Conservation (phyloP, 2,329 filamentous ascomycete genomes). For the Xylaria sp. region DNA sequence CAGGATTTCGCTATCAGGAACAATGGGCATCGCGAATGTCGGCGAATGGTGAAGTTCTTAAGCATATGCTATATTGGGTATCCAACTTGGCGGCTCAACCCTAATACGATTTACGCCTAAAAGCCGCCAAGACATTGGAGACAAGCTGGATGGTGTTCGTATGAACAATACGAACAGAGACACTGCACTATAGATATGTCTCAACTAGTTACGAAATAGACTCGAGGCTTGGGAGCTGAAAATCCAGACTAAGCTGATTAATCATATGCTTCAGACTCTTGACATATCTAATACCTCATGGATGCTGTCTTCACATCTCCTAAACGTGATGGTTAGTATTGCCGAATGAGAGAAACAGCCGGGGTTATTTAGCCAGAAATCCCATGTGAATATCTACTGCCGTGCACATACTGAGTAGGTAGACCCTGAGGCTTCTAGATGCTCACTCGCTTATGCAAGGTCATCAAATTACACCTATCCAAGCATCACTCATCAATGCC, state of each 20-base stretch:
- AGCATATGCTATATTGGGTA: not conserved
- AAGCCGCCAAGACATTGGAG: not conserved
- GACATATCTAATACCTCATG: not conserved
- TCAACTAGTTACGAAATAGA: not conserved
- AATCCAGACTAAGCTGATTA: not conserved
- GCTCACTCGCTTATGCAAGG: constrained; percentile 15
- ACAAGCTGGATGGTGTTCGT: not conserved
- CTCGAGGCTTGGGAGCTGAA: not conserved
- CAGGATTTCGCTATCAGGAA: not conserved
- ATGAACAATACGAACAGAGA: constrained; percentile 5
- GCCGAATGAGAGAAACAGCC: not conserved
- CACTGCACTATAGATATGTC: not conserved
- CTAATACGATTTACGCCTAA: not conserved
- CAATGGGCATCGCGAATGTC: not conserved
- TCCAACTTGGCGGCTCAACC: not conserved
- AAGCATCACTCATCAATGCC: not conserved
- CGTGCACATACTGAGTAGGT: not conserved
- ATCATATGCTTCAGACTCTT: constrained; percentile 1
- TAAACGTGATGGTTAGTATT: not conserved
- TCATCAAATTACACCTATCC: constrained; percentile 13
- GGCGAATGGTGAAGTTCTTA: not conserved
- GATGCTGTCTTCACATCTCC: not conserved
- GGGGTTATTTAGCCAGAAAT: not conserved
- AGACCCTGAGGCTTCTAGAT: constrained; percentile 12
- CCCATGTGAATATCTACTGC: not conserved